Percentiles rank a stretch among this genome's conserved stretches.
Conservation (phyloP, 2,329 filamentous ascomycete genomes). For the Hymenoscyphus albidus region DNA sequence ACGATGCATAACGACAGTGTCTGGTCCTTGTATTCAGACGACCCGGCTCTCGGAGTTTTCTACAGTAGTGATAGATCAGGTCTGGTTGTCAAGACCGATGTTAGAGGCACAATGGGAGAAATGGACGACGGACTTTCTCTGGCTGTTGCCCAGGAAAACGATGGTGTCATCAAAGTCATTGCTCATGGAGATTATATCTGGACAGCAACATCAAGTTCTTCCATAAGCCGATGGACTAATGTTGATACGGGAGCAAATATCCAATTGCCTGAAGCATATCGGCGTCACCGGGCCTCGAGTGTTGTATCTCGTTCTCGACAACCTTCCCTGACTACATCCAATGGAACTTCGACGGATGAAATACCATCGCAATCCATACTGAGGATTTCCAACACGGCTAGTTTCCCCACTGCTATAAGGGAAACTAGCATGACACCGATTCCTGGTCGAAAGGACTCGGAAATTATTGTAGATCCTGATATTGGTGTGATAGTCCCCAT, state of each 20-base stretch:
- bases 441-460: constrained; percentile 52
- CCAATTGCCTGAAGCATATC: constrained; percentile 55
- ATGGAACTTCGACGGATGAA: constrained; percentile 49
- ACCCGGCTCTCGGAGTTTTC: constrained; percentile 81
- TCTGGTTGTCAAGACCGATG: constrained; percentile 93
- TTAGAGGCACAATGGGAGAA: constrained; percentile 66
- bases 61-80: constrained; percentile 94
- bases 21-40: constrained; percentile 89
- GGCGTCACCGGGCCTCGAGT: constrained; percentile 47
- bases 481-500: constrained; percentile 56
- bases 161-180: constrained; percentile 67
- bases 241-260: constrained; percentile 74
- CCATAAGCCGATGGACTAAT: constrained; percentile 72
- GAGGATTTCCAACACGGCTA: constrained; percentile 77
- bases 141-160: constrained; percentile 88
- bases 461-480: constrained; percentile 49
- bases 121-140: constrained; percentile 85
- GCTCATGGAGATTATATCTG: constrained; percentile 55
- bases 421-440: constrained; percentile 54
- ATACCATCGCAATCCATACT: constrained; percentile 77
- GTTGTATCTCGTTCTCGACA: constrained; percentile 39
- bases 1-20: constrained; percentile 99
- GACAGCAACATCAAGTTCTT: constrained; percentile 70
- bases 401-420: constrained; percentile 58
- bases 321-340: constrained; percentile 36